phyloP scores from a whole-genome alignment of 108 stramenopile species.

The Skeletonema menzelii region DNA sequence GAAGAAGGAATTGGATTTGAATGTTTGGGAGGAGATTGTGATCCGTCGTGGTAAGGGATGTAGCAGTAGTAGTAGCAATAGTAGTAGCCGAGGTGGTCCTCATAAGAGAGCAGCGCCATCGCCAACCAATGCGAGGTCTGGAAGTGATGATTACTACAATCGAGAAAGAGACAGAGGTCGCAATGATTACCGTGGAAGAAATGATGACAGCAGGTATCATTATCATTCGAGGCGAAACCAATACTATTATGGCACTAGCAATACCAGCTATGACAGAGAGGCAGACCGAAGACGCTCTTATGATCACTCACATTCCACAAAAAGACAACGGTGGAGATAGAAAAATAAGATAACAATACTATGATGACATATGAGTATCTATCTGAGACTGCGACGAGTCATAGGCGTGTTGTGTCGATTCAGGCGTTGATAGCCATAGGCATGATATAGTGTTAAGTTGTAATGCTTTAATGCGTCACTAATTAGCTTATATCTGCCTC shows the following conservation, averaged over 20 bases:
- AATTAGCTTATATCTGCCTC: conserved; percentile 12
- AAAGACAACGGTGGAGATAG: conserved; percentile 13
- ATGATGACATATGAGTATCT: no score
- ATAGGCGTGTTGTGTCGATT: no score
- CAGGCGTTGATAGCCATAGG: no score
- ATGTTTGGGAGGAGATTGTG: conserved; percentile 44
- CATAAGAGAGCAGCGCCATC: neutral
- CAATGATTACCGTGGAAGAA: neutral
- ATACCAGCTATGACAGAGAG: neutral
- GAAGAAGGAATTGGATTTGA: conserved; percentile 22
- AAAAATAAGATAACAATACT: neutral
- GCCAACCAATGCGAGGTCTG: neutral
- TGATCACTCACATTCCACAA: neutral
- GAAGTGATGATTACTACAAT: neutral
- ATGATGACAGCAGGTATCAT: neutral
- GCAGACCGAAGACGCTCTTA: conserved; percentile 3
- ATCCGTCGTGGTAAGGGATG: conserved; percentile 15
- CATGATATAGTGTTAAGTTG: no score
- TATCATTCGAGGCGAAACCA: conserved; percentile 13
- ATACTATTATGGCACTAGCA: conserved; percentile 10
- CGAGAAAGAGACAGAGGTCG: conserved; percentile 1
- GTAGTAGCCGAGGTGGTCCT: neutral
- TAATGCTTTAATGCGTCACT: no score
- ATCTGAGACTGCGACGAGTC: no score
- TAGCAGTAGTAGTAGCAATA: neutral